Conservation (phyloP, 1,284 basidiomycete species). For the Ceratobasidium papillatum region DNA sequence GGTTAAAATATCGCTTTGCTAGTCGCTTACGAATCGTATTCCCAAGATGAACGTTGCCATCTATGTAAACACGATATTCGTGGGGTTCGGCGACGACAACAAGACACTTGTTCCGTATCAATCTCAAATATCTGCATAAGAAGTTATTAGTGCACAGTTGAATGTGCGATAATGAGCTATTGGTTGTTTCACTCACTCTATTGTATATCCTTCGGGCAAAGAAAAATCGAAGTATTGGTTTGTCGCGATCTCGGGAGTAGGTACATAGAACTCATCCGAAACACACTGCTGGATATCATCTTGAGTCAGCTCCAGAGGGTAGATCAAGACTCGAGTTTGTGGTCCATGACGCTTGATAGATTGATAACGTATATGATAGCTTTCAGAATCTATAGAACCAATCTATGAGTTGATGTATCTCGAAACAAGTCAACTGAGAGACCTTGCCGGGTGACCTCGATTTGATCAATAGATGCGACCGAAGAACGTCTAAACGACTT, state of each 20-base stretch:
- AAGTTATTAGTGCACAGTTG: too few species aligned
- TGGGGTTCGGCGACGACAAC: neutral
- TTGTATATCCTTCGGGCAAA: neutral
- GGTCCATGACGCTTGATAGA: neutral
- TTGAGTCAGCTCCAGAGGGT: conserved; percentile 39
- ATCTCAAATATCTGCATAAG: neutral
- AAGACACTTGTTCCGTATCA: conserved; percentile 25
- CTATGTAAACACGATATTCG: conserved; percentile 8
- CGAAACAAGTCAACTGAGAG: neutral
- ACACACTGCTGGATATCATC: conserved; percentile 29
- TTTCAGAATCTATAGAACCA: too few species aligned
- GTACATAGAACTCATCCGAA: conserved; percentile 19
- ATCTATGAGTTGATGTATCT: too few species aligned
- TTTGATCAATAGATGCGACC: too few species aligned
- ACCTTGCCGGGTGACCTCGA: too few species aligned
- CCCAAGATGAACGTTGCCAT: conserved; percentile 3
- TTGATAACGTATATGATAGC: neutral
- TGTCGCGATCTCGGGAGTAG: neutral
- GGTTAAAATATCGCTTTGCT: neutral
- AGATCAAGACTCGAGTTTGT: conserved; percentile 4
- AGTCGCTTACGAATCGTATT: neutral
- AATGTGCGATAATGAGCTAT: too few species aligned
- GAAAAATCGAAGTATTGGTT: conserved; percentile 11
- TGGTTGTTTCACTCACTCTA: neutral
- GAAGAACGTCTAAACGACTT: too few species aligned